Conservation (phyloP, 441 rosid species). For the Erysimum pusillum region DNA sequence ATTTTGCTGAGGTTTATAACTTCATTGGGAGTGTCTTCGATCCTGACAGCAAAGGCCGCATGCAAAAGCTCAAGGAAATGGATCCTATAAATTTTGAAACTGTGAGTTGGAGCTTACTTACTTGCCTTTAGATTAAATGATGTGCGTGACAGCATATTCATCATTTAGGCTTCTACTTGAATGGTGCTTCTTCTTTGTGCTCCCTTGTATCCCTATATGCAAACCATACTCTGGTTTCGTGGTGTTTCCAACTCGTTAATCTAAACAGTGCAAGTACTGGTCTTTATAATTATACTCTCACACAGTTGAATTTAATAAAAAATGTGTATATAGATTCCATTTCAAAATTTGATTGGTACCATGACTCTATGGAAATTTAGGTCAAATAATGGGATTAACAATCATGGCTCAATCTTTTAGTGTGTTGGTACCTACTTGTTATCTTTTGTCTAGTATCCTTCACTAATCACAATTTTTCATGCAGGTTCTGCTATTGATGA, state of each 20-base stretch:
- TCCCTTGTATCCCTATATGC: background rate
- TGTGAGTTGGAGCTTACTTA: conserved; percentile 53
- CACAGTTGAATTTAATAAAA: conserved; percentile 1
- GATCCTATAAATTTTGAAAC: conserved; percentile 82
- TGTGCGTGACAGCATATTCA: conserved; percentile 21
- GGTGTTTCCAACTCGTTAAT: conserved; percentile 8
- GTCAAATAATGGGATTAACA: conserved; percentile 7
- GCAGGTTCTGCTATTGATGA: conserved; percentile 77
- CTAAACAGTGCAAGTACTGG: conserved; percentile 4
- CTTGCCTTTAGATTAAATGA: conserved; percentile 14
- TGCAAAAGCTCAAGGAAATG: conserved; percentile 73
- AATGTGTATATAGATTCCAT: background rate
- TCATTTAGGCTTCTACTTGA: conserved; percentile 6
- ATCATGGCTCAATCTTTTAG: conserved; percentile 10
- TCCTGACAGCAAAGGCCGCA: conserved; percentile 62
- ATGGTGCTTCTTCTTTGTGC: background rate
- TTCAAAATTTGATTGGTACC: conserved; percentile 13
- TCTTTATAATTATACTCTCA: conserved; percentile 6
- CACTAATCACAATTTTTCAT: conserved; percentile 7
- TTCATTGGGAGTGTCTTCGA: conserved; percentile 81
- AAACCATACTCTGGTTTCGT: background rate
- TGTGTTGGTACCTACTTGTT: background rate
- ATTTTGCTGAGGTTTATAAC: conserved; percentile 73
- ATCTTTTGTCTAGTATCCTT: conserved; percentile 4
- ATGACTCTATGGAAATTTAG: conserved; percentile 5